Evolutionary conservation across 176 grass and related monocot species (phyloP).

Genomic region (Urochloa ruziziensis): DNA sequence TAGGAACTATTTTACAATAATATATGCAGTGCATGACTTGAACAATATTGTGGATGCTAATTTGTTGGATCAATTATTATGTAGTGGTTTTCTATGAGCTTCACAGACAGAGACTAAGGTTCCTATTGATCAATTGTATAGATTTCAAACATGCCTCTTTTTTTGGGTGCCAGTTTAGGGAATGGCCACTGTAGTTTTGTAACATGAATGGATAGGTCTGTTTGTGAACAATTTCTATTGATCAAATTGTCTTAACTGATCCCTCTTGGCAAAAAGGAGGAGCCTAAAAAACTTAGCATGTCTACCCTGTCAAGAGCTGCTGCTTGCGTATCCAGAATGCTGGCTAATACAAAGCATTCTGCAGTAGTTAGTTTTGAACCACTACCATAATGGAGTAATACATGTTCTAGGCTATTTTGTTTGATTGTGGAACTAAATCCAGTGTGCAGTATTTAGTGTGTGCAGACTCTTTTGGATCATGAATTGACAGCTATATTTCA

Average conservation of each 20-base stretch:
- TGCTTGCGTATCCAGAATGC: background rate
- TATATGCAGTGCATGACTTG: background rate
- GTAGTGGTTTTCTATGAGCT: too few relatives aligned
- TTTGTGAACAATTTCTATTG: too few relatives aligned
- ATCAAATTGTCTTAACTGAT: background rate
- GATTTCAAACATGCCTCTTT: background rate
- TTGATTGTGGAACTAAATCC: background rate
- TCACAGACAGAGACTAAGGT: too few relatives aligned
- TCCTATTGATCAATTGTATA: too few relatives aligned
- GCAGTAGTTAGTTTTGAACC: background rate
- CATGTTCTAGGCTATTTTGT: background rate
- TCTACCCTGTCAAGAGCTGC: background rate
- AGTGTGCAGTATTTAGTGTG: background rate
- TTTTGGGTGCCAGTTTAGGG: background rate
- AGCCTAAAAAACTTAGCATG: background rate
- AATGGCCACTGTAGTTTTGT: background rate
- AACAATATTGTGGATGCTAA: slow-evolving; percentile 7
- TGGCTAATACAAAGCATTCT: background rate
- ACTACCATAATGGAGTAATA: background rate
- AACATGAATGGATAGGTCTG: background rate
- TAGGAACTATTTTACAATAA: slow-evolving; percentile 2
- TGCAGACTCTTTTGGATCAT: background rate
- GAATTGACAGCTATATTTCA: background rate
- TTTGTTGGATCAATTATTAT: background rate
- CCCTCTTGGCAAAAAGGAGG: background rate